phyloP scores from a whole-genome alignment of 805 yeast genomes.

The Saccharomyces mikatae region DNA sequence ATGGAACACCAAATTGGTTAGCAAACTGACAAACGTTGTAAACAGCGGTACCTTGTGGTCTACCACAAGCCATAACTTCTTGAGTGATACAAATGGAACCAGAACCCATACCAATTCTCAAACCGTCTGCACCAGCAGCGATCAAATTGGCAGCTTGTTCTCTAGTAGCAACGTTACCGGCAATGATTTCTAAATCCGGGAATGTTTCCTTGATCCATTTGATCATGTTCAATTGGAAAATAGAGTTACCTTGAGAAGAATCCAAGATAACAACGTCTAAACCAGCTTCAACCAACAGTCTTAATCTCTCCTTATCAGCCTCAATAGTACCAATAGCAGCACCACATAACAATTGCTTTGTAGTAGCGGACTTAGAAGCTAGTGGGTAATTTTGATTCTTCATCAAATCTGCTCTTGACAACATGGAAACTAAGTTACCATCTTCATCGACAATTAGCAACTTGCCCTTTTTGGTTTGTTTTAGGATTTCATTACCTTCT shows the following conservation, averaged over 20 bases:
- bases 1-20: conserved; percentile 91
- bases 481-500: conserved; percentile 85
- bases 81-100: conserved; percentile 99
- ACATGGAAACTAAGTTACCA: conserved; percentile 74
- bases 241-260: conserved; percentile 95
- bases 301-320: conserved; percentile 79
- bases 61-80: conserved; percentile 99
- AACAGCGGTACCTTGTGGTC: conserved; percentile 99
- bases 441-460: conserved; percentile 80
- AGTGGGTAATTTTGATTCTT: conserved; percentile 89
- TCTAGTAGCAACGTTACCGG: conserved; percentile 97
- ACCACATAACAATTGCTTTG: conserved; percentile 96
- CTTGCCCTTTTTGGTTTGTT: conserved; percentile 94
- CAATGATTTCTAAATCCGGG: conserved; percentile 82
- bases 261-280: conserved; percentile 92
- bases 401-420: conserved; percentile 94
- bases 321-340: conserved; percentile 95
- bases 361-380: conserved; percentile 86
- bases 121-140: conserved; percentile 94
- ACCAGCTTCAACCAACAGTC: conserved; percentile 86
- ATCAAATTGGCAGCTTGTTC: conserved; percentile 96
- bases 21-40: conserved; percentile 91
- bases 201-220: conserved; percentile 76
- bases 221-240: conserved; percentile 90
- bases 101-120: conserved; percentile 99